Evolutionary conservation across 768 basidiomycete species (phyloP), one percentile per base, ranked within the genome.

Genomic region (Tricholomella constricta): DNA sequence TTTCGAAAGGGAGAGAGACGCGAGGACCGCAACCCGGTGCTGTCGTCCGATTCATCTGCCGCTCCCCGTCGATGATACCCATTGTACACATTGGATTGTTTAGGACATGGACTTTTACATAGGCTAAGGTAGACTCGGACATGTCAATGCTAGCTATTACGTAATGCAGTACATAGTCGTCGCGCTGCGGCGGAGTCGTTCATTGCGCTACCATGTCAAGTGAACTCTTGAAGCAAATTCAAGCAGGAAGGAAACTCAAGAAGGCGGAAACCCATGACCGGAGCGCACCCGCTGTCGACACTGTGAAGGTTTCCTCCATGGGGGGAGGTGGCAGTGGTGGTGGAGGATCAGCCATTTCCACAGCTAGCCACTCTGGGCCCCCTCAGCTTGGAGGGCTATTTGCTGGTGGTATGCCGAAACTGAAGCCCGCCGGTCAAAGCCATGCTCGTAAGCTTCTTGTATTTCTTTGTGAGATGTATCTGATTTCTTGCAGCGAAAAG

Each of bases 371-470:
- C 47, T 73, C 68, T 20, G 78, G 76, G 35, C 84, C 92, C 23
- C 90, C 91, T 22, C 92, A 94, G 67, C 73, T 95, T 4, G 94
- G 84, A 27, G 86, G 83, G 2, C 70, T 97, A 10, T 95, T 97
- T 64, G 92, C 94, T 40, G 93, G 91, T 14, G 94, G 94, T 1
- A 85, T 96, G 76, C 94, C 94, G 4, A 94, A 90, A 65, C 66
- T 96, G 63, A 95, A 88, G 75, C 83, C 91, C 40, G 80, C 88
- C n/a, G 89, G 84, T 11, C 80, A 83, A 52, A 77, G 64, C 48
- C 78, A 74, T 67, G 68, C 77, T 51, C 81, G 88, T 88, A 63
- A 54, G 77, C 6, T 8, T 19, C 45, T n/a, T 6, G 23, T 29
- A 20, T 25, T 23, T 9, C 2, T 50, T 56, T 11, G 52, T 38